Evolutionary conservation across 2,329 filamentous ascomycete species (phyloP).

Genomic region (Paramyrothecium roridum): DNA sequence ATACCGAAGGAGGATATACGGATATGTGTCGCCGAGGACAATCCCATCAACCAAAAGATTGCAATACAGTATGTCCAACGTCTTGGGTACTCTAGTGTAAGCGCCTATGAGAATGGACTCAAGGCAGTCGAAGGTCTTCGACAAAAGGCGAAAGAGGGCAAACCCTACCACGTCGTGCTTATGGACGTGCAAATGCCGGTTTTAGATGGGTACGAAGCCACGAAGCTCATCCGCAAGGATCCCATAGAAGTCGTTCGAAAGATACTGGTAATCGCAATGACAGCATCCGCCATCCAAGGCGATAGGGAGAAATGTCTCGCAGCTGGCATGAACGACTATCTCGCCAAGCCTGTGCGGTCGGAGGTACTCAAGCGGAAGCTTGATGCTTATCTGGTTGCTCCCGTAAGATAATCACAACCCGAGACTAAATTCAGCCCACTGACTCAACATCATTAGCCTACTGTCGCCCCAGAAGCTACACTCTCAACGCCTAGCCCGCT

Average conservation of each 20-base stretch:
- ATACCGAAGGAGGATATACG: constrained; percentile 76
- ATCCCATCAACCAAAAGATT: constrained; percentile 91
- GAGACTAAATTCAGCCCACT: not conserved
- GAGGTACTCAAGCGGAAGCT: constrained; percentile 84
- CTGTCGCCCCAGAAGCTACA: not conserved
- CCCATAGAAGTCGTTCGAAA: constrained; percentile 71
- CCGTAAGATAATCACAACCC: constrained; percentile 19
- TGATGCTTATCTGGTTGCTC: constrained; percentile 48
- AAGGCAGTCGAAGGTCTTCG: constrained; percentile 86
- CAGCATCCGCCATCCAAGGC: constrained; percentile 88
- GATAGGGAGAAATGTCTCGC: constrained; percentile 95
- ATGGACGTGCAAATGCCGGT: constrained; percentile 98
- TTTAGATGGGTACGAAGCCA: constrained; percentile 89
- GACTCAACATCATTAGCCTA: not conserved
- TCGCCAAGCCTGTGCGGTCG: constrained; percentile 91
- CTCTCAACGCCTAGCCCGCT: not conserved
- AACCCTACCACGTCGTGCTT: constrained; percentile 83
- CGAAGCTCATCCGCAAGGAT: constrained; percentile 76
- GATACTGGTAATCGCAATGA: constrained; percentile 96
- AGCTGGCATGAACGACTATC: constrained; percentile 95
- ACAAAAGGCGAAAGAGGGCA: constrained; percentile 64
- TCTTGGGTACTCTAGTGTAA: constrained; percentile 75
- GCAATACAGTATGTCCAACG: constrained; percentile 87
- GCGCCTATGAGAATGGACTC: constrained; percentile 85
- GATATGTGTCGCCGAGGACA: constrained; percentile 93